Conservation (phyloP, 352 stramenopile species). For the Phytophthora crassamura region DNA sequence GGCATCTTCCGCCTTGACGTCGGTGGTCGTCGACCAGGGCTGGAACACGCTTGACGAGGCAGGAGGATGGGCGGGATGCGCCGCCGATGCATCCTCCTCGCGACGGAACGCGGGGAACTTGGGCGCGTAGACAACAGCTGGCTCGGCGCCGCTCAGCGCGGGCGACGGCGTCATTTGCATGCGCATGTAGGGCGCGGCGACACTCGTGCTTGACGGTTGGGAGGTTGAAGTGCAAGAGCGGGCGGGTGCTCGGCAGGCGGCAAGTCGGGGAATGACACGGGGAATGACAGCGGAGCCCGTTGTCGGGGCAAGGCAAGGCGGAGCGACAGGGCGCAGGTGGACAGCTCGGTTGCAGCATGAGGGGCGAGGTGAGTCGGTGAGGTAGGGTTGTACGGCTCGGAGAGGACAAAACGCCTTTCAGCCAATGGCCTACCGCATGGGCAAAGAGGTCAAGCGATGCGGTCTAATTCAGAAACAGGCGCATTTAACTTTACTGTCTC, state of each 20-base stretch:
- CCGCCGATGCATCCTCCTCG: slow-evolving; percentile 32
- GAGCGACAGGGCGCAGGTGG: too few relatives aligned
- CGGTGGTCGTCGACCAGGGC: slow-evolving; percentile 3
- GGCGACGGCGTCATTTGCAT: slow-evolving; percentile 46
- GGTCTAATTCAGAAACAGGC: not conserved
- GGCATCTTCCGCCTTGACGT: slow-evolving; percentile 9
- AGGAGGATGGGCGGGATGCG: slow-evolving; percentile 45
- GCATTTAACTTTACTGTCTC: not conserved
- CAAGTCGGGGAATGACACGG: too few relatives aligned
- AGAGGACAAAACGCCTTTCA: too few relatives aligned
- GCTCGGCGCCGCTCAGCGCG: slow-evolving; percentile 24
- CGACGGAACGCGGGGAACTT: slow-evolving; percentile 33
- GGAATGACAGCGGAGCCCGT: slow-evolving; percentile 31
- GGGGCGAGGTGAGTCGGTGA: too few relatives aligned
- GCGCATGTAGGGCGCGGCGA: slow-evolving; percentile 38
- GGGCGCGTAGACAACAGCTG: slow-evolving; percentile 34
- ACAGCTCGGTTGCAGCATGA: too few relatives aligned
- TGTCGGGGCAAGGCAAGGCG: too few relatives aligned
- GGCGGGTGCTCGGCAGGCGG: slow-evolving; percentile 19
- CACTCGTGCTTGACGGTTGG: slow-evolving; percentile 6
- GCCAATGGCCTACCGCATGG: too few relatives aligned
- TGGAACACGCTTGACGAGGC: slow-evolving; percentile 25
- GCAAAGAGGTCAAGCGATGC: too few relatives aligned
- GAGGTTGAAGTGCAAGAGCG: slow-evolving; percentile 27
- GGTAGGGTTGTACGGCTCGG: too few relatives aligned